Evolutionary conservation across 2,329 filamentous ascomycete species (phyloP), one percentile per base, ranked within the genome.

Genomic region (Geosmithia flava): DNA sequence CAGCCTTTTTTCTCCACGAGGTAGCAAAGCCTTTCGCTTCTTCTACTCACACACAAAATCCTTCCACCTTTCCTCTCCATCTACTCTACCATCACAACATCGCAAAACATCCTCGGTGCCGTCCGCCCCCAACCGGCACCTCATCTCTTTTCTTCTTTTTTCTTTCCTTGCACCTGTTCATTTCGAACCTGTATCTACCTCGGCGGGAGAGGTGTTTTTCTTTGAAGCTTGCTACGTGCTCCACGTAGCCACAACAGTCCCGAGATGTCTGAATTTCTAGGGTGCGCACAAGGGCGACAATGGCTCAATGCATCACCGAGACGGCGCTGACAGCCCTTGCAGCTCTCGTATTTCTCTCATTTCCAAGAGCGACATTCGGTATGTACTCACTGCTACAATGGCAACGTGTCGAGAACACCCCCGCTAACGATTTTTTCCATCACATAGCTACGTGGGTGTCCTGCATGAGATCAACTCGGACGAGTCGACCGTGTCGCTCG

Each of bases 381-480:
- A 76, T 45, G 46, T 40, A 37, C 42, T 8, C n/a, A 42, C 16
- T 42, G 42, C n/a, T 20, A 42, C 20, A 39, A 37, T 42, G 45
- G 33, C 39, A 27, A 27, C 23, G 23, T 27, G 23, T 27, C 23
- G 23, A 27, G 8, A n/a, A 40, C 48, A 27, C 47, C 48, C 53
- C 46, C 53, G 37, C 42, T 54, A 55, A 66, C 70, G 53, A 70
- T 65, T 53, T 47, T 52, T 49, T 50, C 13, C 33, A 3, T 13
- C 33, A 48, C 52, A 50, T 61, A 96, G 90, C 69, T 97, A 97
- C 72, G 87, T 95, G 62, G 93, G 93, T 56, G 91, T 86, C 48
- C 81, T 98, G 47, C 89, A 96, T 70, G 87, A 96, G 67, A 98
- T 98, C 78, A 96, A 96, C 68, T 95, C 91, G 53, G 90, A 95